Evolutionary conservation across 2,329 filamentous ascomycete species (phyloP), one percentile per base, ranked within the genome.

Genomic region (Lithohypha guttulata): DNA sequence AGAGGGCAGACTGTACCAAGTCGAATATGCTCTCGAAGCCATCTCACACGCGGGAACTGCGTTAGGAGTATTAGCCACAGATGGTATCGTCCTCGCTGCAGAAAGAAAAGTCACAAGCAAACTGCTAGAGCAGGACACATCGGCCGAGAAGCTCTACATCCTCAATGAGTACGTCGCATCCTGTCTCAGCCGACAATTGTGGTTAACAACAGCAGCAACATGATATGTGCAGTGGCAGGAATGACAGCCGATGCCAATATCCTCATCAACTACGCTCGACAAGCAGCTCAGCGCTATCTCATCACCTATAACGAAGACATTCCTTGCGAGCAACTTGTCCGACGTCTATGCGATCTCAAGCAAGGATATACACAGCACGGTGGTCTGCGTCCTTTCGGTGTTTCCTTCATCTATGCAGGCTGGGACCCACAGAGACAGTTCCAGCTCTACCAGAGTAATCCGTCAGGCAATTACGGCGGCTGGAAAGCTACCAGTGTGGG

Each of bases 211-310:
- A 36, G 19, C 51, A 96, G 89, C 70, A 98, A 98, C 72, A 98
- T 98, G 93, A 96, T 98, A 66, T 95, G 87, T 65, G 91, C 91
- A 46, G 91, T 98, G 44, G 91, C 91, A 55, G 91, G 91, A 59
- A 96, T 98, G 89, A 98, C 87, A 31, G 91, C 91, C 58, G 91
- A 98, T 61, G 91, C 91, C 63, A 98, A 98, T 71, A 98, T 98
- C 64, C 85, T 98, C 62, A 98, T 98, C 78, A 98, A 98, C 73
- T 95, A 93, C 66, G 93, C 91, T 61, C 86, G 91, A 55, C 85
- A 94, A 75, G 83, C 84, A 56, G 91, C 91, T 55, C 91, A 98
- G 69, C 79, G 82, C 59, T 96, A 98, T 68, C 89, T 98, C 61
- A 78, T 94, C 52, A 98, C 89, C 56, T 98, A 98, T 75, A 94